Evolutionary conservation across 352 stramenopile species (phyloP), one percentile per base, ranked within the genome.

Genomic region (Globisporangium spiculum): DNA sequence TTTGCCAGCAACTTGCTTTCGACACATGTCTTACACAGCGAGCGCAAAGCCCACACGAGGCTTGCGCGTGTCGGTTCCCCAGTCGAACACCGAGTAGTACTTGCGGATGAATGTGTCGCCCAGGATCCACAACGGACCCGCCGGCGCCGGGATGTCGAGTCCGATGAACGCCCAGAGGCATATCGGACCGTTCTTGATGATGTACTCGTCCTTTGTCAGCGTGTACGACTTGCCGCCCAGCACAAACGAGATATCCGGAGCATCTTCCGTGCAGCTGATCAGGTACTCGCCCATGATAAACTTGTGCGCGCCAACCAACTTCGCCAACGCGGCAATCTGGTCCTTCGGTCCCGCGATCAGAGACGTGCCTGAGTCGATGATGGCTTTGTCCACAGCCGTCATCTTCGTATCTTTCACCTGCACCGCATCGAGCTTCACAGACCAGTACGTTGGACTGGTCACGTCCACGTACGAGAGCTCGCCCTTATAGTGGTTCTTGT

Each of bases 91-190:
- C 50, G 85, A 91, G 86, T 97, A 97, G 75, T 96, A 97, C 86
- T 97, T 96, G 68, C 91, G 78, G 86, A 97, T 97, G 77, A 98
- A 97, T 46, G 96, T 81, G 65, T 98, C 93, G 52, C 93, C 96
- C 52, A 99, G 83, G 54, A 69, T 55, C 36, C 46, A 68, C 30
- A 68, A 38, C 30, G 58, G 46, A 14, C 41, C 50, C 5, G 38
- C 30, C n/a, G 63, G 57, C 3, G 26, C 60, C 34, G 46, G 58
- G 62, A 70, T 69, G 60, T 57, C 63, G 53, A 62, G 22, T 7
- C 65, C 46, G 8, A 69, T 52, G 46, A 71, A 68, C 44, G 67
- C 61, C 60, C 62, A 72, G 24, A 72, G 32, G 12, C 67, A 72
- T 22, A 67, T 59, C 27, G 67, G 62, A 4, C 67, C 67, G 55